Conservation (phyloP, 1,139 yeast genomes). For the Taphrina pruni region DNA sequence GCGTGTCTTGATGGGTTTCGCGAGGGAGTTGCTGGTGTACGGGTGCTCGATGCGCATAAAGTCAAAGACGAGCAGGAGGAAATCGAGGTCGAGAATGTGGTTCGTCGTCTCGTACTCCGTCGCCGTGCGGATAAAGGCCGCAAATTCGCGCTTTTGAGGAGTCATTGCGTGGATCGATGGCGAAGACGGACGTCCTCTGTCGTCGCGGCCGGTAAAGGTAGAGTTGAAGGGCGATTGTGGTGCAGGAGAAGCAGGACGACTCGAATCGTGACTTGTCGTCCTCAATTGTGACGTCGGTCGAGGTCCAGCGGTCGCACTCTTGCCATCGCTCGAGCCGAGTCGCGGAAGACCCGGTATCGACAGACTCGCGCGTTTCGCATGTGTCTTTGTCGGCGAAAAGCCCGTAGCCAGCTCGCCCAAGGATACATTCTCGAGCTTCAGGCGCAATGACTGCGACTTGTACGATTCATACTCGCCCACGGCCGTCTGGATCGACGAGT, state of each 20-base stretch:
- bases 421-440: constrained; percentile 13
- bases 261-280: neutral
- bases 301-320: neutral
- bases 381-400: neutral
- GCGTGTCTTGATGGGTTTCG: constrained; percentile 27
- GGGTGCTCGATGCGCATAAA: constrained; percentile 37
- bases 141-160: constrained; percentile 11
- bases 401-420: neutral
- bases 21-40: constrained; percentile 33
- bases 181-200: constrained; percentile 12
- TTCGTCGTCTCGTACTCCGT: constrained; percentile 29
- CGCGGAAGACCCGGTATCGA: constrained; percentile 3
- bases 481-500: constrained; percentile 27
- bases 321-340: constrained; percentile 6
- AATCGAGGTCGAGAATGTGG: constrained; percentile 25
- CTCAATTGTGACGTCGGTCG: neutral
- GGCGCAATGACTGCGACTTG: constrained; percentile 25
- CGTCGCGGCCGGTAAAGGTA: neutral
- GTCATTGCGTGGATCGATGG: constrained; percentile 6
- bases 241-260: neutral
- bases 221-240: constrained; percentile 3
- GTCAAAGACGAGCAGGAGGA: constrained; percentile 23
- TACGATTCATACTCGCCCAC: constrained; percentile 29
- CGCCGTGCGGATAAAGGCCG: constrained; percentile 16
- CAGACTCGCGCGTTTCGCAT: constrained; percentile 4